These are phyloP conservation scores for Purpureocillium lavendulum DNA, from an alignment of 2,329 filamentous ascomycete species.

Conservation along the genomic window DNA sequence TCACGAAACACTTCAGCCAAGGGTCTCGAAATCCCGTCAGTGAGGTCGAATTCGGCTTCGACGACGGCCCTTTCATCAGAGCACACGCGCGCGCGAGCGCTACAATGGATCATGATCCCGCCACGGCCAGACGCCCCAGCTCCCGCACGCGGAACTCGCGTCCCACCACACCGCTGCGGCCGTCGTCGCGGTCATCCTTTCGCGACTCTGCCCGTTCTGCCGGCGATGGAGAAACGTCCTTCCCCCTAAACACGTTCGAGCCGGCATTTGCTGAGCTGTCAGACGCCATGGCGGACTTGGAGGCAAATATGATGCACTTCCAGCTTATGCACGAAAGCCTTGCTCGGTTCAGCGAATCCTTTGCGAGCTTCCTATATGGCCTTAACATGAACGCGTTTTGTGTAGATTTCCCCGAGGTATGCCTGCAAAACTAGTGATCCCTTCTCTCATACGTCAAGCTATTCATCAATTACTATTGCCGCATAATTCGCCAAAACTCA, in stretches of 20 bases:
- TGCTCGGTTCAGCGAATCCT: constrained; percentile 88
- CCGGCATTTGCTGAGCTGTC: constrained; percentile 88
- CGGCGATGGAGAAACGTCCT: constrained; percentile 41
- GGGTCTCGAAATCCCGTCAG: too few relatives aligned
- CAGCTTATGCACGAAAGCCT: constrained; percentile 95
- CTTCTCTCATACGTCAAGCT: too few relatives aligned
- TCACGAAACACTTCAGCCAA: too few relatives aligned
- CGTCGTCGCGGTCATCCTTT: constrained; percentile 81
- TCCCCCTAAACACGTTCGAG: constrained; percentile 76
- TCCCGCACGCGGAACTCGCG: constrained; percentile 61
- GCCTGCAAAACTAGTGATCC: too few relatives aligned
- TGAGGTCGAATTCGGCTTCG: too few relatives aligned
- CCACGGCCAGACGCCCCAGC: constrained; percentile 36
- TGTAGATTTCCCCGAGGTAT: constrained; percentile 90
- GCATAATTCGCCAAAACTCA: too few relatives aligned
- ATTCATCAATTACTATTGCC: background rate
- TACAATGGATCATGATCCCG: constrained; percentile 11
- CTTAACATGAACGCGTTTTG: constrained; percentile 99
- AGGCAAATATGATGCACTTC: constrained; percentile 95
- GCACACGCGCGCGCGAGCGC: too few relatives aligned
- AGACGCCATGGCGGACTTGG: constrained; percentile 89
- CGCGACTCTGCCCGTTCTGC: constrained; percentile 62
- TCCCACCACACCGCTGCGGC: constrained; percentile 85
- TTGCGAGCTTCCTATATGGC: constrained; percentile 90
- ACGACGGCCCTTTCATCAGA: too few relatives aligned